These are phyloP conservation scores for Ceratocystiopsis minuta DNA, from an alignment of 2,329 filamentous ascomycete genomes.

Conservation along the genomic window DNA sequence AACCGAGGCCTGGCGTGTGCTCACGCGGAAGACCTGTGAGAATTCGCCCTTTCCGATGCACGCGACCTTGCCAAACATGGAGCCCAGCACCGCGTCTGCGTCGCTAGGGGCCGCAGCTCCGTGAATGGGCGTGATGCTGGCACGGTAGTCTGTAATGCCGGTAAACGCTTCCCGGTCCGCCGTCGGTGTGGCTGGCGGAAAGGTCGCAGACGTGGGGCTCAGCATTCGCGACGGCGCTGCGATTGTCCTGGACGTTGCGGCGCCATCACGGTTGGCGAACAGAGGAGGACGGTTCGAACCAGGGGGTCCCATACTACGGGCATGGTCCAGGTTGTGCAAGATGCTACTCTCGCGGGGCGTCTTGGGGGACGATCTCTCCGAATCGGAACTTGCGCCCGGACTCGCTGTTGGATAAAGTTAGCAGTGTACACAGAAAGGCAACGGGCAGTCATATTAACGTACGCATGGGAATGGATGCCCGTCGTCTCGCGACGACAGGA, in stretches of 20 bases:
- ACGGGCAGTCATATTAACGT: no score
- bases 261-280: no score
- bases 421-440: conserved; percentile 1
- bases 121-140: conserved; percentile 53
- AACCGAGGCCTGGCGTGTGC: conserved; percentile 16
- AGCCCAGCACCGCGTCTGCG: conserved; percentile 54
- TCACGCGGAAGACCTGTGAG: conserved; percentile 76
- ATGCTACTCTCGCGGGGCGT: conserved; percentile 52
- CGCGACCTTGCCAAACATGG: conserved; percentile 66
- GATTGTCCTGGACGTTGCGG: not conserved
- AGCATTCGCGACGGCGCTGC: conserved; percentile 11
- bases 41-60: conserved; percentile 79
- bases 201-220: conserved; percentile 9
- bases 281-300: conserved; percentile 53
- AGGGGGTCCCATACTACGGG: conserved; percentile 38
- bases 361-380: conserved; percentile 39
- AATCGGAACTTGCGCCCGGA: conserved; percentile 37
- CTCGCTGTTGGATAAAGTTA: conserved; percentile 10
- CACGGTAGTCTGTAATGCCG: conserved; percentile 34
- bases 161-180: conserved; percentile 33
- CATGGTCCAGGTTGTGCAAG: conserved; percentile 3
- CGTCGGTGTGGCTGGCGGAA: conserved; percentile 68
- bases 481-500: no score
- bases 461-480: no score
- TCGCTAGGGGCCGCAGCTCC: conserved; percentile 46